Conservation (phyloP, 208 protist genomes). For the Trypanosoma brucei region DNA sequence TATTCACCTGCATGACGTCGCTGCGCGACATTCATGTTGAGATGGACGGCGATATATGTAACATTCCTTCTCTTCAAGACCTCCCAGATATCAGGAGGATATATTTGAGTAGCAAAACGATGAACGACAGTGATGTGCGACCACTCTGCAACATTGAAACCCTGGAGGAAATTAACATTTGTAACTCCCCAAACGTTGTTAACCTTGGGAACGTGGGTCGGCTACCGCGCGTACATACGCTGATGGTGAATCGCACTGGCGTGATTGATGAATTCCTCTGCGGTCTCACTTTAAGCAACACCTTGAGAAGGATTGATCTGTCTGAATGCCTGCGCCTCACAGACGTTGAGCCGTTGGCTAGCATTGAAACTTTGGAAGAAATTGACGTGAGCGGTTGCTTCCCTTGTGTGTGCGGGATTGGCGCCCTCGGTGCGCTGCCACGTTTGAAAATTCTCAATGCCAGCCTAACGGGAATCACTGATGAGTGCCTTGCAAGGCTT, state of each 20-base stretch:
- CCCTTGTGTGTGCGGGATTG: not conserved
- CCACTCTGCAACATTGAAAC: not conserved
- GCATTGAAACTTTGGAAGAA: conserved; percentile 1
- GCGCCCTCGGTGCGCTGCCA: conserved; percentile 2
- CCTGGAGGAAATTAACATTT: conserved; percentile 4
- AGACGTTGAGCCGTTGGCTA: conserved; percentile 19
- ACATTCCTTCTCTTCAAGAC: not conserved
- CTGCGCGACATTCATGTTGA: conserved; percentile 4
- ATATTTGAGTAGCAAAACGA: not conserved
- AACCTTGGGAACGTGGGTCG: conserved; percentile 1
- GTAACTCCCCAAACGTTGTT: not conserved
- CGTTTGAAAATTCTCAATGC: conserved; percentile 3
- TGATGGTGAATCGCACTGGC: not conserved
- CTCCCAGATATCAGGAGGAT: conserved; percentile 1
- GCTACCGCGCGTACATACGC: not conserved
- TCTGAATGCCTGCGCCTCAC: conserved; percentile 17
- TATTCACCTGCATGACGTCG: not conserved
- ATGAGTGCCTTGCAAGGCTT: not conserved
- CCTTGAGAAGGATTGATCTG: conserved; percentile 22
- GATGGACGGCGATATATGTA: not conserved
- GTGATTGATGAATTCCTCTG: conserved; percentile 8
- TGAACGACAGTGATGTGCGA: conserved; percentile 1
- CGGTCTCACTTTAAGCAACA: conserved; percentile 14
- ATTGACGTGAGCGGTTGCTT: conserved; percentile 3
- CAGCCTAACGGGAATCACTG: not conserved